Evolutionary conservation across 352 stramenopile genomes (phyloP).

Genomic region (Phytophthora hybrid): DNA sequence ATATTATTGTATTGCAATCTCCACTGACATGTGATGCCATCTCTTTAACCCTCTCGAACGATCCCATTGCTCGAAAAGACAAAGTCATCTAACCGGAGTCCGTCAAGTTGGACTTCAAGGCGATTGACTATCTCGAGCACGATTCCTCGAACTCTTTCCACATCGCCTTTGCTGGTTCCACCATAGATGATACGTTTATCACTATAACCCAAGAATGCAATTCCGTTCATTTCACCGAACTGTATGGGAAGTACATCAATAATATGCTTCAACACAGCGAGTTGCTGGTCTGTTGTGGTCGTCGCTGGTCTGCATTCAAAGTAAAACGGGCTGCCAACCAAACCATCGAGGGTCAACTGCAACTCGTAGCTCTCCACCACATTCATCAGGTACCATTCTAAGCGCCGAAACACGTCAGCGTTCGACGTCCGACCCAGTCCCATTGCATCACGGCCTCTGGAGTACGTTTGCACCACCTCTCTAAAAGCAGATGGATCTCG

Average conservation of each 20-base stretch:
- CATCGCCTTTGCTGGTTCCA: background rate
- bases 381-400: slow-evolving; percentile 27
- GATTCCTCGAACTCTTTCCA: background rate
- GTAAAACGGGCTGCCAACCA: slow-evolving; percentile 15
- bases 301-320: slow-evolving; percentile 1
- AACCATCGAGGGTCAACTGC: slow-evolving; percentile 6
- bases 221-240: background rate
- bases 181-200: background rate
- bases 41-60: background rate
- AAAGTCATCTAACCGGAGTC: background rate
- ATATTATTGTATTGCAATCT: too few relatives aligned
- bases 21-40: background rate
- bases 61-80: background rate
- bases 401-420: slow-evolving; percentile 5
- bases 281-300: background rate
- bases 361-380: slow-evolving; percentile 2
- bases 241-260: background rate
- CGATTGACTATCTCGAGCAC: background rate
- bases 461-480: slow-evolving; percentile 18
- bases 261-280: background rate
- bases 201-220: background rate
- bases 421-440: slow-evolving; percentile 8
- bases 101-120: background rate
- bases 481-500: slow-evolving; percentile 9
- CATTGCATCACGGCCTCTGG: slow-evolving; percentile 5